phyloP scores from a whole-genome alignment of 345 rosid species.

The Psidium friedrichsthalianum region DNA sequence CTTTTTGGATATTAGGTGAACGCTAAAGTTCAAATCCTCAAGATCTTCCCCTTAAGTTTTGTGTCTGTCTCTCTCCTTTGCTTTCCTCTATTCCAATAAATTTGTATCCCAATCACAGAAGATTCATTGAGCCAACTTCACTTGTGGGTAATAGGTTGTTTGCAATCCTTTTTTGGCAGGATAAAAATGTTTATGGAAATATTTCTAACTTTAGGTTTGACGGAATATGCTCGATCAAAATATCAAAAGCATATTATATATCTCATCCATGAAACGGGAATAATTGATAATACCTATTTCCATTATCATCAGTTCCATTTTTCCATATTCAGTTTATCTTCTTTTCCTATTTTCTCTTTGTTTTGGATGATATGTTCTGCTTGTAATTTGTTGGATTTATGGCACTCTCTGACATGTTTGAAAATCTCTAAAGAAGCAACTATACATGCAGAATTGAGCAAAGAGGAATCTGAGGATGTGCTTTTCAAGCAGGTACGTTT shows the following conservation, averaged over 20 bases:
- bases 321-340: not conserved
- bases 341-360: not conserved
- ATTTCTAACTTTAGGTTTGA: not conserved
- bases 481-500: slow-evolving; percentile 67
- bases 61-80: not conserved
- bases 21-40: not conserved
- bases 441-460: slow-evolving; percentile 51
- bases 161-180: not conserved
- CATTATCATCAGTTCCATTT: not conserved
- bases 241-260: not conserved
- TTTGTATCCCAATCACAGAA: not conserved
- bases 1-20: not conserved
- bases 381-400: not conserved
- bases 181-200: not conserved
- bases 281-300: not conserved
- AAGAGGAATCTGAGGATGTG: slow-evolving; percentile 72
- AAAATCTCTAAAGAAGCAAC: not conserved
- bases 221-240: not conserved
- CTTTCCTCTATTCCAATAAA: not conserved
- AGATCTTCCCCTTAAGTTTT: not conserved
- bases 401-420: not conserved
- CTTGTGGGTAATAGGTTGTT: not conserved
- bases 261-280: not conserved
- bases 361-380: not conserved
- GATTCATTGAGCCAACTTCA: not conserved